Evolutionary conservation across 257 asterid species (phyloP).

Genomic region (Paraleonurus japonicus): DNA sequence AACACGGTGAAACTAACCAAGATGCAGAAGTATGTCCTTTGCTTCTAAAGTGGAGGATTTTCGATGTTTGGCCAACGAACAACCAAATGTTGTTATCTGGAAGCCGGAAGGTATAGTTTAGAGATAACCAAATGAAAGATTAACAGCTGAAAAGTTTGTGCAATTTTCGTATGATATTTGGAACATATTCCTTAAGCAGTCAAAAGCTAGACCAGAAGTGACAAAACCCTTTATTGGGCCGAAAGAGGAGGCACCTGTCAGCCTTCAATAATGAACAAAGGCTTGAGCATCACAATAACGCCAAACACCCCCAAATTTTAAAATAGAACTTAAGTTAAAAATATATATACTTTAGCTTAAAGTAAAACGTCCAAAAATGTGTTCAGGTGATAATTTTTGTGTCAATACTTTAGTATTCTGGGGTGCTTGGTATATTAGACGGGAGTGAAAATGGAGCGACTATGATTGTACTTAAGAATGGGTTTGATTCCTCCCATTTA

Average conservation of each 20-base stretch:
- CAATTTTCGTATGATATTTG: background rate
- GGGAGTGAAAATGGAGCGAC: background rate
- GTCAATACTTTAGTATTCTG: background rate
- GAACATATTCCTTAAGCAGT: slow-evolving; percentile 13
- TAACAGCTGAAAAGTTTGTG: background rate
- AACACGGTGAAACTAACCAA: slow-evolving; percentile 56
- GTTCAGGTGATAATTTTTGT: background rate
- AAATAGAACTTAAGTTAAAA: background rate
- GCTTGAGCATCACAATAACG: background rate
- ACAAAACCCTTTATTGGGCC: background rate
- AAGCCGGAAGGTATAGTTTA: slow-evolving; percentile 33
- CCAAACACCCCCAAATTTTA: background rate
- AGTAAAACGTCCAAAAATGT: background rate
- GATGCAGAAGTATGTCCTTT: slow-evolving; percentile 84
- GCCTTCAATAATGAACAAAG: background rate
- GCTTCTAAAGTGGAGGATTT: slow-evolving; percentile 87
- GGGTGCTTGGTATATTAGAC: background rate
- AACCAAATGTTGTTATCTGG: slow-evolving; percentile 82
- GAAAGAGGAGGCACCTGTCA: background rate
- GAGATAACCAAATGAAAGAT: background rate
- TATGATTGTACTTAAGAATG: background rate
- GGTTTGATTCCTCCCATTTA: background rate
- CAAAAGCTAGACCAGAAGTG: slow-evolving; percentile 3
- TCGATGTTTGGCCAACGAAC: slow-evolving; percentile 91
- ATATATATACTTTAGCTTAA: background rate